Evolutionary conservation across 306 rosid species (phyloP), one percentile per base, ranked within the genome.

Genomic region (Argentina anserina): DNA sequence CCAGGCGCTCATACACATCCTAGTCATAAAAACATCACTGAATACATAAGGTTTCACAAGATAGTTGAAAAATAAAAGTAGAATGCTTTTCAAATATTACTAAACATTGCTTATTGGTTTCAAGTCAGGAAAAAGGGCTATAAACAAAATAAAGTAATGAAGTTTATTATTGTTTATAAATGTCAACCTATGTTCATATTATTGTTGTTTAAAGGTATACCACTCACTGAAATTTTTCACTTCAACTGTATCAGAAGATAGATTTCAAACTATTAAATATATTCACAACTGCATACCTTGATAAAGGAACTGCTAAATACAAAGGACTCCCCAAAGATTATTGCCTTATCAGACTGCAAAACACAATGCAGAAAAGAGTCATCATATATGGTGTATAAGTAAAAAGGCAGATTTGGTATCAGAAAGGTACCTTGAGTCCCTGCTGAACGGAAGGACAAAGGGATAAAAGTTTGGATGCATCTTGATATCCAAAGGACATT

Each of bases 401-500:
- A 80, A 46, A 64, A 60, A 15, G 79, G 69, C 65, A 73, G 49
- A 74, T 56, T 36, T 39, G 67, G 75, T 45, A 36, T 69, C 36
- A 71, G 72, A 78, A 72, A 60, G 65, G 85, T 79, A 91, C 99
- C 99, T 94, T 94, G 33, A 88, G 80, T 56, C 93, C 97, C 78
- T 78, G 80, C 79, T 86, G 92, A 79, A 94, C 85, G 58, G 99
- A 91, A 66, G 78, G 95, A 81, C 99, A 94, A 75, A 82, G 79
- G 75, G 88, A 84, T 84, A 94, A 47, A 81, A 94, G 65, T 91
- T 88, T 86, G 82, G 90, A 86, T 49, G 97, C 96, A 60, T 94
- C 96, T 86, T 94, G 96, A 79, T 91, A 84, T 63, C 92, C 90
- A 73, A 94, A 91, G 64, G 99, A 94, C 62, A 97, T 63, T 9